Percentiles rank a stretch among this genome's conserved stretches.
phyloP scores from a whole-genome alignment of 768 basidiomycete genomes.

The Aureoboletus auriporus region DNA sequence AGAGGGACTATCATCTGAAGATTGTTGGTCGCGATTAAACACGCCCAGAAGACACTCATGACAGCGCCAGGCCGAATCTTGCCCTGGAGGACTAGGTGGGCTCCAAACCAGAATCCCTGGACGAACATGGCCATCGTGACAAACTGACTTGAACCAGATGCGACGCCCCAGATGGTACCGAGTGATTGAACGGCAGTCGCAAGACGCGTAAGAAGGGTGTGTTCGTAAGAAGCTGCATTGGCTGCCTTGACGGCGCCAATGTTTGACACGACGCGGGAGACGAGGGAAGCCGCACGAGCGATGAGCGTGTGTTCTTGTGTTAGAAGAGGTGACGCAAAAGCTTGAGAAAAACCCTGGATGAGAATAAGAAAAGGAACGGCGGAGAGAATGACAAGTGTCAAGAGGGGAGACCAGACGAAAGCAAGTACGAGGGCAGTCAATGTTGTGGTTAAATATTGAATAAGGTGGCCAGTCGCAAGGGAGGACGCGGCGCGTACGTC shows the following conservation, averaged over 20 bases:
- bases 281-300: constrained; percentile 68
- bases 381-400: constrained; percentile 90
- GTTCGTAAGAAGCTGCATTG: constrained; percentile 66
- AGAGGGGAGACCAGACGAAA: constrained; percentile 71
- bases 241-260: constrained; percentile 93
- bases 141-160: constrained; percentile 69
- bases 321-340: constrained; percentile 63
- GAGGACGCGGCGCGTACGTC: constrained; percentile 86
- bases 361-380: constrained; percentile 80
- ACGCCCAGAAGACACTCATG: constrained; percentile 99
- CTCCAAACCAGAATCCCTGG: constrained; percentile 94
- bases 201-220: constrained; percentile 43
- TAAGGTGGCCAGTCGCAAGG: constrained; percentile 67
- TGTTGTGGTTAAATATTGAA: constrained; percentile 81
- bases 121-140: constrained; percentile 91
- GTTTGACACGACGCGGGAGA: constrained; percentile 71
- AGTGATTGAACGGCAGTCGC: constrained; percentile 48
- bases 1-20: constrained; percentile 86
- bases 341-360: constrained; percentile 73
- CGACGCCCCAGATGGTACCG: constrained; percentile 72
- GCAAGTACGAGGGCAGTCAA: constrained; percentile 79
- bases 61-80: constrained; percentile 68
- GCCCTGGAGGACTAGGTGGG: constrained; percentile 80
- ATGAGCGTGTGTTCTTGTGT: constrained; percentile 61
- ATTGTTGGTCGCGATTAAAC: constrained; percentile 83